A percentile compares a stretch with the other conserved stretches of the same genome.
phyloP scores from a whole-genome alignment of 441 rosid genomes.

The Populus hybrid region DNA sequence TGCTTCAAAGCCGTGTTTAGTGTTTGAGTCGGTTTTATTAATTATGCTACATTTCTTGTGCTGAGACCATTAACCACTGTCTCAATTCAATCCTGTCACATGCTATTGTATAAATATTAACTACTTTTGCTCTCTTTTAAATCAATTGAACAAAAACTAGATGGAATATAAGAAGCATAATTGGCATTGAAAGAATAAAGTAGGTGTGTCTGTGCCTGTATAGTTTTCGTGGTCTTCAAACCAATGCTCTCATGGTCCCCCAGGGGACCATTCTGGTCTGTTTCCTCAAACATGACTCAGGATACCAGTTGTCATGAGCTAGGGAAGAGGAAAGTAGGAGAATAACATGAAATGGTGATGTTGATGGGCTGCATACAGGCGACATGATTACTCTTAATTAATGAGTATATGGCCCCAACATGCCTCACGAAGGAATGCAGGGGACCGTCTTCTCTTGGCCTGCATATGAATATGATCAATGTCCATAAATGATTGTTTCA shows the following conservation, averaged over 20 bases:
- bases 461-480: constrained; percentile 8
- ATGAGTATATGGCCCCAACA: constrained; percentile 20
- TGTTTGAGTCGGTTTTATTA: neutral
- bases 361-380: constrained; percentile 17
- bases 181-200: neutral
- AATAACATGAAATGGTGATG: constrained; percentile 22
- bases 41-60: neutral
- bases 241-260: constrained; percentile 26
- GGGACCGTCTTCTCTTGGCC: constrained; percentile 7
- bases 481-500: constrained; percentile 9
- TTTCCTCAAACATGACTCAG: constrained; percentile 23
- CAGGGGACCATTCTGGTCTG: constrained; percentile 26
- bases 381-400: constrained; percentile 18
- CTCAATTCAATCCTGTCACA: neutral
- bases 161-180: constrained; percentile 1
- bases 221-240: neutral
- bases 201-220: constrained; percentile 12
- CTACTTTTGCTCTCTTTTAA: constrained; percentile 6
- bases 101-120: neutral
- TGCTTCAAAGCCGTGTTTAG: neutral
- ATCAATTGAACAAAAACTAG: constrained; percentile 1
- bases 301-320: constrained; percentile 19
- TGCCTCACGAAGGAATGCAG: constrained; percentile 18
- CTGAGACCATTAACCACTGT: neutral
- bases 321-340: constrained; percentile 17